Evolutionary conservation across 441 rosid species (phyloP).

Genomic region (Cnidoscolus chayamansa): DNA sequence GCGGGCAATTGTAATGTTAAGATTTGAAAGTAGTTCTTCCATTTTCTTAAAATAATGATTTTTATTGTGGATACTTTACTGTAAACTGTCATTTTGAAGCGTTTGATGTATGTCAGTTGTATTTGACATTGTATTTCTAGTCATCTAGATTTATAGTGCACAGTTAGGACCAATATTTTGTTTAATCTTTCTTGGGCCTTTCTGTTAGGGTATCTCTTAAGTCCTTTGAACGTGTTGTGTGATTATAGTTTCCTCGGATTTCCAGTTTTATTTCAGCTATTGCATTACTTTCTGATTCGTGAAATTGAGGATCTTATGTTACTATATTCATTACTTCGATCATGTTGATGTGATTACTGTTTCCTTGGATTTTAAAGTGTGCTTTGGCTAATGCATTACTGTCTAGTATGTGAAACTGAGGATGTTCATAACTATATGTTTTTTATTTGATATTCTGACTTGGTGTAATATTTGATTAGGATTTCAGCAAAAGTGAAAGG

Average conservation of each 20-base stretch:
- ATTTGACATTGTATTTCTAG: background rate
- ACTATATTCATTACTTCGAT: background rate
- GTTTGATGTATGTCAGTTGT: background rate
- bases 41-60: background rate
- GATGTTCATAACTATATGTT: conserved; percentile 7
- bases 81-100: background rate
- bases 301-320: conserved; percentile 8
- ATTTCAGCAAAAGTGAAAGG: conserved; percentile 59
- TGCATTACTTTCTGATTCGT: conserved; percentile 6
- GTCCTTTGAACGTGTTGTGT: background rate
- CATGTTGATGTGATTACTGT: background rate
- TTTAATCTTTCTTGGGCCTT: background rate
- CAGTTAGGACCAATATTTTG: background rate
- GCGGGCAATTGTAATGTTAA: conserved; percentile 7
- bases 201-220: background rate
- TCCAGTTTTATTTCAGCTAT: background rate
- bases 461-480: conserved; percentile 37
- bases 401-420: conserved; percentile 5
- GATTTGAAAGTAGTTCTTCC: background rate
- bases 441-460: conserved; percentile 6
- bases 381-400: background rate
- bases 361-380: background rate
- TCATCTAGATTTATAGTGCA: background rate
- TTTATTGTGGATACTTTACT: background rate
- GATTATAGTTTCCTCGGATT: background rate